Percentiles rank a stretch among this genome's conserved stretches.
phyloP scores from a whole-genome alignment of 1,139 yeast species.

The Pneumocystis canis region DNA sequence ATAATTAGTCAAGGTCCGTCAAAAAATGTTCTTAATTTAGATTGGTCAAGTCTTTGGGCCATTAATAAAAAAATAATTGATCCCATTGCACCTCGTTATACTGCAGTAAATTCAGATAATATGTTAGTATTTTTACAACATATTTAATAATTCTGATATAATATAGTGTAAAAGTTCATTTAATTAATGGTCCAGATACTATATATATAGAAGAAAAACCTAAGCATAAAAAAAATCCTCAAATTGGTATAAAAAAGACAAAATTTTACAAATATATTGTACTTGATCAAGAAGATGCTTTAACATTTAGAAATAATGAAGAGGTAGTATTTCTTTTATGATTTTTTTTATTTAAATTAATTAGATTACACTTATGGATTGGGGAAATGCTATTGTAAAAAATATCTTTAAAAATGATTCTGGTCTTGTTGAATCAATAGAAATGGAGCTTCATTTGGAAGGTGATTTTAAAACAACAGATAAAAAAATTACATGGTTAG shows the following conservation, averaged over 20 bases:
- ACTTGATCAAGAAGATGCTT: slow-evolving; percentile 85
- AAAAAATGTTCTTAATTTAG: slow-evolving; percentile 84
- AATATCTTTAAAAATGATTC: slow-evolving; percentile 46
- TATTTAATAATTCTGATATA: neutral
- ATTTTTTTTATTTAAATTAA: neutral
- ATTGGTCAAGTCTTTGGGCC: slow-evolving; percentile 96
- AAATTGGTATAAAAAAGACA: slow-evolving; percentile 71
- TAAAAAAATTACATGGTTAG: slow-evolving; percentile 91
- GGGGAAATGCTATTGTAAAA: slow-evolving; percentile 88
- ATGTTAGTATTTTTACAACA: slow-evolving; percentile 42
- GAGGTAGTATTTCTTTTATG: slow-evolving; percentile 27
- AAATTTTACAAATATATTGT: slow-evolving; percentile 48
- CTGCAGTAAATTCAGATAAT: slow-evolving; percentile 51
- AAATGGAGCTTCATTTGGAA: slow-evolving; percentile 74
- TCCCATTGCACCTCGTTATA: slow-evolving; percentile 89
- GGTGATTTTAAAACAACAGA: slow-evolving; percentile 97
- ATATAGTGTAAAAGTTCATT: slow-evolving; percentile 27
- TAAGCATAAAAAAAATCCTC: slow-evolving; percentile 91
- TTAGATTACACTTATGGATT: slow-evolving; percentile 81
- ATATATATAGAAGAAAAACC: slow-evolving; percentile 60
- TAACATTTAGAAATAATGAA: slow-evolving; percentile 48
- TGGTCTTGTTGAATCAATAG: slow-evolving; percentile 45
- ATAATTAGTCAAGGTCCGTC: slow-evolving; percentile 94
- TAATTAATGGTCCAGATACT: slow-evolving; percentile 46
- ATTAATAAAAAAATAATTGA: slow-evolving; percentile 90